Evolutionary conservation across 208 protist species (phyloP), one percentile per base, ranked within the genome.

Genomic region (Wallacemonas sp.): DNA sequence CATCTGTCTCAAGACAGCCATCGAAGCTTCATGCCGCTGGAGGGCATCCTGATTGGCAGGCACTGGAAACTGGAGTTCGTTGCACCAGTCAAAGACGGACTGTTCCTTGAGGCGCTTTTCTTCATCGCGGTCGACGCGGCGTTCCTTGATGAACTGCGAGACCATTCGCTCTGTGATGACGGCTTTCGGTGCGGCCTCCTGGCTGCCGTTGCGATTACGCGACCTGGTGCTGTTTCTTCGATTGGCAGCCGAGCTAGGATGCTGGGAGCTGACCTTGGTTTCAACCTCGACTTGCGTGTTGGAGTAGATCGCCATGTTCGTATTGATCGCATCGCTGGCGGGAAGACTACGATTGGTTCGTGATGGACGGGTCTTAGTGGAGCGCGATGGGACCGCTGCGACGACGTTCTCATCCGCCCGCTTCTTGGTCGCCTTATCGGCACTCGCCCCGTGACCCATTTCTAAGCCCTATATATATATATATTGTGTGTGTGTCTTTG

Each of bases 21-120:
- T 80, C 62, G 68, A 75, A 3, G 48, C 63, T 23, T 52, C 36
- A 61, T 80, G 74, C 9, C 30, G 57, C 33, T 61, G 38, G 33
- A 80, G 57, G 8, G 61, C 62, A 36, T 80, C 74, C 23, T 58
- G 52, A 39, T 1, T 26, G 2, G 44, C 36, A 17, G 57, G 57
- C n/a, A 63, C 17, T 17, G 34, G 41, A 21, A 63, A 38, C 57
- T 49, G 23, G 5, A 63, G 39, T 16, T 49, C 4, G 24, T 63
- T 63, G 38, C 57, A 63, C 57, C 52, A 58, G 29, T 63, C 57
- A 23, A 63, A 21, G 5, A 63, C 41, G 4, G 38, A 11, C 21
- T 48, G 19, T 29, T 63, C 41, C 27, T 48, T 63, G 30, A 30
- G 34, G 30, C 26, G 52, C 30, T 58, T 58, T 14, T 58, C 52